Conservation (phyloP, 2,329 filamentous ascomycete genomes). For the Chrysoporthe deuterocubensis region DNA sequence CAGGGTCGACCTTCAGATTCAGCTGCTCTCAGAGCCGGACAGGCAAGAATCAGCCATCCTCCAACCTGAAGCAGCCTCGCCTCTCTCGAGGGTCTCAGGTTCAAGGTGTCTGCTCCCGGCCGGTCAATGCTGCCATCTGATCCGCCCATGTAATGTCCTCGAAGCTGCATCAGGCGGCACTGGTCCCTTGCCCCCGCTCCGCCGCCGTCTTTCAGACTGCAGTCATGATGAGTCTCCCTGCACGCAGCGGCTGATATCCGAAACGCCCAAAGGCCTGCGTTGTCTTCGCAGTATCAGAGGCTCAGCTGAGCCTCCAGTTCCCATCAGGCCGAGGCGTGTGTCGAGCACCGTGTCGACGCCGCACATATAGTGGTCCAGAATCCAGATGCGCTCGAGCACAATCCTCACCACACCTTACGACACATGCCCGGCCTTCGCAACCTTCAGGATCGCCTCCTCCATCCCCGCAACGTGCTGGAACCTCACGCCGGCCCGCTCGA, state of each 20-base stretch:
- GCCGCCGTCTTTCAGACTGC: not conserved
- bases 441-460: slow-evolving; percentile 77
- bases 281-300: not conserved
- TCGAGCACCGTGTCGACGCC: not conserved
- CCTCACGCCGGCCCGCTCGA: slow-evolving; percentile 73
- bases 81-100: not conserved
- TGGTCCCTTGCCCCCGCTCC: not conserved
- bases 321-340: not conserved
- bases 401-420: not conserved
- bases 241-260: not conserved
- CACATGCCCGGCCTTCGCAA: slow-evolving; percentile 82
- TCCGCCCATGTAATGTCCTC: not conserved
- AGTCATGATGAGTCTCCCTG: not conserved
- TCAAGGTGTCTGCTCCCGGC: not conserved
- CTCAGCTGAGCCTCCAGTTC: not conserved
- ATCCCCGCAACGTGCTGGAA: slow-evolving; percentile 76
- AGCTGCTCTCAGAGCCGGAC: not conserved
- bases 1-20: not conserved
- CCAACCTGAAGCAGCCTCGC: not conserved
- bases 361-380: not conserved
- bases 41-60: not conserved
- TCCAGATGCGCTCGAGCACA: not conserved
- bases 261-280: not conserved
- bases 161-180: not conserved
- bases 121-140: not conserved